Evolutionary conservation across 768 basidiomycete species (phyloP).

Genomic region (Russula sp.): DNA sequence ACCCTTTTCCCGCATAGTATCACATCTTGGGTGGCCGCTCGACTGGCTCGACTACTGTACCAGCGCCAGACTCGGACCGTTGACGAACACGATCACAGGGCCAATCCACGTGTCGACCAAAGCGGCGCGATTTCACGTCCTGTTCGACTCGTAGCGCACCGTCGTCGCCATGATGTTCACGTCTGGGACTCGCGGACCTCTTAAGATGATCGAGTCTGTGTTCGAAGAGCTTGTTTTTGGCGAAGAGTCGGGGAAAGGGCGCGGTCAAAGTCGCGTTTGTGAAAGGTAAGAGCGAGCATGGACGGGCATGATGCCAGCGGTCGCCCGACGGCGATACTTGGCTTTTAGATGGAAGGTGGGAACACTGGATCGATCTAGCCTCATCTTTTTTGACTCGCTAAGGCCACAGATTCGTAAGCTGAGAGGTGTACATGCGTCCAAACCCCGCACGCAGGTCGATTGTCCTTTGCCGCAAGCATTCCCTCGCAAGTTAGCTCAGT

Average conservation of each 20-base stretch:
- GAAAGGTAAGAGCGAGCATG: slow-evolving; percentile 35
- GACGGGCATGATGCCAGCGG: no score
- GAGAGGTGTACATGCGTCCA: no score
- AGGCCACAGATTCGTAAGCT: no score
- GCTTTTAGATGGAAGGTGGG: no score
- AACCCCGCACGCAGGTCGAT: no score
- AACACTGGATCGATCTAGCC: no score
- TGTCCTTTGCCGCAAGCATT: no score
- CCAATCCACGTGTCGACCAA: slow-evolving; percentile 73
- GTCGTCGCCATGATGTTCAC: slow-evolving; percentile 76
- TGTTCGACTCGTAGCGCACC: slow-evolving; percentile 60
- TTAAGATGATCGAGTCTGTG: slow-evolving; percentile 74
- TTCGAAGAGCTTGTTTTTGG: slow-evolving; percentile 71
- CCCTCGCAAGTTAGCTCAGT: no score
- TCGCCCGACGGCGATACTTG: no score
- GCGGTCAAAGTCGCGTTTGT: slow-evolving; percentile 61
- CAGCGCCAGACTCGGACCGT: slow-evolving; percentile 25
- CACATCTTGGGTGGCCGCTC: not conserved
- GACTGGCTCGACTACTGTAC: not conserved
- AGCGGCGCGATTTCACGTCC: slow-evolving; percentile 58
- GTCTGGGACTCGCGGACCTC: slow-evolving; percentile 61
- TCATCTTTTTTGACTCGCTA: no score
- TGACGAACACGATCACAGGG: slow-evolving; percentile 37
- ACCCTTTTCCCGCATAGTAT: no score
- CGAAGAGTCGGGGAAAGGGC: slow-evolving; percentile 37